phyloP scores from a whole-genome alignment of 2,329 filamentous ascomycete genomes.

The Fusarium stilboides region DNA sequence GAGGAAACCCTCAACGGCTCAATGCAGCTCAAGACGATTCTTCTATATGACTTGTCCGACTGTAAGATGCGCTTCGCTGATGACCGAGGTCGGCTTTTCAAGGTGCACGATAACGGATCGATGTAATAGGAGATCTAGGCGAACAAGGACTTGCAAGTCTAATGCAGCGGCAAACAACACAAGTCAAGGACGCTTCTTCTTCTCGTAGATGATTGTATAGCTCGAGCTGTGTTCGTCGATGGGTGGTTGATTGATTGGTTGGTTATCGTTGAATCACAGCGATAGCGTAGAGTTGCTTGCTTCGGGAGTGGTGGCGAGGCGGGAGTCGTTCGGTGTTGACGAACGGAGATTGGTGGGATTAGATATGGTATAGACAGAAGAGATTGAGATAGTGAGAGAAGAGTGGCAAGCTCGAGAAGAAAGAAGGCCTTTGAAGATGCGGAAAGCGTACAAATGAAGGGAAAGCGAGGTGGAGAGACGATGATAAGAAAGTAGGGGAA shows the following conservation, averaged over 20 bases:
- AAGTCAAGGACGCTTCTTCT: constrained; percentile 54
- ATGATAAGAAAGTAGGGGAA: constrained; percentile 54
- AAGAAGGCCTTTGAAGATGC: constrained; percentile 55
- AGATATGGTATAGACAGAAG: constrained; percentile 39
- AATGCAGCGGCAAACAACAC: constrained; percentile 40
- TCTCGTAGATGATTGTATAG: constrained; percentile 48
- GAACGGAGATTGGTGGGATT: constrained; percentile 34
- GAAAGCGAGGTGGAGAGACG: constrained; percentile 54
- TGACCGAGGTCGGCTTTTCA: constrained; percentile 29
- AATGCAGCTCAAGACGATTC: constrained; percentile 39
- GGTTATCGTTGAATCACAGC: constrained; percentile 43
- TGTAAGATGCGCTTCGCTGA: constrained; percentile 28
- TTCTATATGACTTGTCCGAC: constrained; percentile 29
- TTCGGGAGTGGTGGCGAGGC: constrained; percentile 47
- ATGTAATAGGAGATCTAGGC: constrained; percentile 38
- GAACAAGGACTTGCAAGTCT: constrained; percentile 36
- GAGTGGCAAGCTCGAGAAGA: constrained; percentile 56
- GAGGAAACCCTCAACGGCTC: constrained; percentile 49
- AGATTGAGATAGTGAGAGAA: constrained; percentile 44
- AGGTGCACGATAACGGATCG: constrained; percentile 23
- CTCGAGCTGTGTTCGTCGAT: constrained; percentile 42
- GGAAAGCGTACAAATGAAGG: constrained; percentile 53
- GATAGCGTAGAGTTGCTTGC: constrained; percentile 44
- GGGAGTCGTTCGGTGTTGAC: constrained; percentile 37
- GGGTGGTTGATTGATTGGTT: constrained; percentile 12